Evolutionary conservation across 257 asterid species (phyloP).

Genomic region (Gardenia jasminoides): DNA sequence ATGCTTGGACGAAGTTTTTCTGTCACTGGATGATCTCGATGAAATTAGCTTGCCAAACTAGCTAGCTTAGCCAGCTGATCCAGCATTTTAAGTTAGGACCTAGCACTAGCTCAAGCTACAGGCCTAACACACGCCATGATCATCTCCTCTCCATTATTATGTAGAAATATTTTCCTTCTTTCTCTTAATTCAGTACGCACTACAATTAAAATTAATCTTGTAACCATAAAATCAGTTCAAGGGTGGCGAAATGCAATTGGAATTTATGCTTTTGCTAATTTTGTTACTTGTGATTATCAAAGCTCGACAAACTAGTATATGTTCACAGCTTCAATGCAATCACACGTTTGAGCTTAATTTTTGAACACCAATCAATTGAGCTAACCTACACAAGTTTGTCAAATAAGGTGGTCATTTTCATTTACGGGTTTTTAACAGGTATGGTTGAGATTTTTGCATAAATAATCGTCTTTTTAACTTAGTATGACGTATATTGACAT

Average conservation of each 20-base stretch:
- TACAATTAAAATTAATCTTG: conserved; percentile 1
- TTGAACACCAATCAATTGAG: not conserved
- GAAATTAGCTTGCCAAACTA: conserved; percentile 75
- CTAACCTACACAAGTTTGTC: not conserved
- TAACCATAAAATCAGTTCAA: conserved; percentile 15
- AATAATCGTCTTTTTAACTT: no score
- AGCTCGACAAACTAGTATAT: not conserved
- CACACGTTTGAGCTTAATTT: not conserved
- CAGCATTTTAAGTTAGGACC: conserved; percentile 23
- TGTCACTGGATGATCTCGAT: conserved; percentile 84
- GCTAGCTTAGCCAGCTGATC: conserved; percentile 25
- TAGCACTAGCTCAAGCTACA: conserved; percentile 10
- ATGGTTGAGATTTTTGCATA: no score
- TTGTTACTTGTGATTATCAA: not conserved
- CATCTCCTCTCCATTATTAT: not conserved
- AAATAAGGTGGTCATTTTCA: not conserved
- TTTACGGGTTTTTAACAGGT: not conserved
- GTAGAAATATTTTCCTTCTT: conserved; percentile 20
- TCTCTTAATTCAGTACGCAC: not conserved
- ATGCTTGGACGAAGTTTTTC: conserved; percentile 92
- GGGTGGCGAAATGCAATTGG: conserved; percentile 11
- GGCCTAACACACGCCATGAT: conserved; percentile 10
- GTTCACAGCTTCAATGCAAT: not conserved
- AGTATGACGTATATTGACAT: no score
- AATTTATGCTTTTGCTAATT: not conserved